Base-by-base conservation (phyloP, 1,139 yeast species). In the Suhomyces bokatorum region DNA sequence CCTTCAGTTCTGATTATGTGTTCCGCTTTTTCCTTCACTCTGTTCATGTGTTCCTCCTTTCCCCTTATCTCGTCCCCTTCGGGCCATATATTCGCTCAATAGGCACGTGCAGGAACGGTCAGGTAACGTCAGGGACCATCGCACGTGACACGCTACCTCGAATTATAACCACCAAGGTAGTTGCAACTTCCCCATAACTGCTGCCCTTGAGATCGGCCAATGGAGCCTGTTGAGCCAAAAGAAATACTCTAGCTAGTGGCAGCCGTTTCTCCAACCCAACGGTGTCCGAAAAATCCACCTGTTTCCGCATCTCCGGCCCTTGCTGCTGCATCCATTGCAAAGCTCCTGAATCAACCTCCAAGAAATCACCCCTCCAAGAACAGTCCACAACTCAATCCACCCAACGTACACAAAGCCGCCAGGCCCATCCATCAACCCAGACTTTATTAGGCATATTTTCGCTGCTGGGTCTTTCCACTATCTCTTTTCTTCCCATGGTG, bases 131-230 rank as follows among this genome's bases (percentile, higher is more conserved):
- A 20, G 24, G 24, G 24, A 20, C 17, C 17, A 17, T 3, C 24
- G 24, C 24, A 20, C 24, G 24, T 20, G 24, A 20, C 24, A 20
- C 8, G 9, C 4, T 7, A 7, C 8, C 6, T 20, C 24, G 24
- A 20, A 20, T 20, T 20, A 44, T 56, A 57, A 57, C 60, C 54
- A 57, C 58, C 60, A 57, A 44, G 61, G 61, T 57, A 37, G 52
- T 55, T 57, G 60, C 60, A 55, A 52, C 57, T 35, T 37, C 16
- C 17, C 17, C 16, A 24, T 33, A n/a, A 15, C 5, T 17, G 12
- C 10, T 11, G 32, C n/a, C 29, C n/a, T 11, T 10, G 29, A 26
- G n/a, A 26, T 26, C 29, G n/a, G 29, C 29, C 29, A 11, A 26
- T 26, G 12, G n/a, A 26, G n/a, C 29, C n/a, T 3, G 29, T 12